A percentile compares a stretch with the other conserved stretches of the same genome.
phyloP scores from a whole-genome alignment of 805 yeast genomes.

The Blastobotrys attinorum region DNA sequence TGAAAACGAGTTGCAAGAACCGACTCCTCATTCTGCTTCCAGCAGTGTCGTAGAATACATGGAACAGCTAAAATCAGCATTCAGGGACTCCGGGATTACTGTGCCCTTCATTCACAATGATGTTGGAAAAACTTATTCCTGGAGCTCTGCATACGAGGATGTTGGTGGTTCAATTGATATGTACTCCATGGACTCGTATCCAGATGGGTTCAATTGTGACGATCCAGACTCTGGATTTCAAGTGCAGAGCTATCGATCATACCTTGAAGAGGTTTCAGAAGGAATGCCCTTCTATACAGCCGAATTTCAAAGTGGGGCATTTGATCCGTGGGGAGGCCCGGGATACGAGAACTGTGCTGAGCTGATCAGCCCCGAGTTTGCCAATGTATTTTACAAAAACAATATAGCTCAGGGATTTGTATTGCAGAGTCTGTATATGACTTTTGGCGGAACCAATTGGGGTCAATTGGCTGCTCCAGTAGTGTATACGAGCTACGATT shows the following conservation, averaged over 20 bases:
- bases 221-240: not conserved
- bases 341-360: not conserved
- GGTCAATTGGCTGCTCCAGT: not conserved
- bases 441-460: not conserved
- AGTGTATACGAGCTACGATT: not conserved
- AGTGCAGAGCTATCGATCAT: not conserved
- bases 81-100: not conserved
- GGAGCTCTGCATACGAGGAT: not conserved
- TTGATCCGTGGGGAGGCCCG: not conserved
- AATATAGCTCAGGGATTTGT: not conserved
- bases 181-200: not conserved
- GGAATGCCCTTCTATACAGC: not conserved
- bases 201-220: not conserved
- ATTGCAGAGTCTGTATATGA: not conserved
- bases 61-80: not conserved
- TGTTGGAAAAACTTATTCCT: not conserved
- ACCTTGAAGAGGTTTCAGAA: not conserved
- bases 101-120: not conserved
- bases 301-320: not conserved
- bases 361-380: not conserved
- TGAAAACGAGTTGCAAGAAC: not conserved
- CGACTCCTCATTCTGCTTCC: not conserved
- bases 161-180: not conserved
- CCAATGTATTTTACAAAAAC: not conserved
- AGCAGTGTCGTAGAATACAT: too few relatives aligned